Evolutionary conservation across 2,329 filamentous ascomycete genomes (phyloP).

Genomic region (Penicillium sp.): DNA sequence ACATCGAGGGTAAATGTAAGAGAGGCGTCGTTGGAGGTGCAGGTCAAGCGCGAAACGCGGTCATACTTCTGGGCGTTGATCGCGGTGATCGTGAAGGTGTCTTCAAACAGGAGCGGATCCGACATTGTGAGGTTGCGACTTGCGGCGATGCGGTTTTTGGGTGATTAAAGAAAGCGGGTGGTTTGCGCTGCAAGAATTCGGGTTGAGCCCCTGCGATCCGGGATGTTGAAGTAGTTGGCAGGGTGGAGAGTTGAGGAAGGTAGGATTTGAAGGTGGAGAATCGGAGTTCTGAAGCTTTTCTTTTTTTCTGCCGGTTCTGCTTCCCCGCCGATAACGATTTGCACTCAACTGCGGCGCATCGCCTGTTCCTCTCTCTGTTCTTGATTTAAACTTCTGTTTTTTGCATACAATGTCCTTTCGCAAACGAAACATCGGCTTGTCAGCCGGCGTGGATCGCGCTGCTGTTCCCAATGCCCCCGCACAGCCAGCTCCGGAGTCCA

Average conservation of each 20-base stretch:
- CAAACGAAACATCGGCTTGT: slow-evolving; percentile 62
- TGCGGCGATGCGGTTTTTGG: slow-evolving; percentile 11
- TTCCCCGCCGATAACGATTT: slow-evolving; percentile 26
- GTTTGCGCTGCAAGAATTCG: neutral
- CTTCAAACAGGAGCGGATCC: slow-evolving; percentile 91
- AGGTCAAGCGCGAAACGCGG: slow-evolving; percentile 82
- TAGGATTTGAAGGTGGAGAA: slow-evolving; percentile 16
- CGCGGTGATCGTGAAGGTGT: slow-evolving; percentile 77
- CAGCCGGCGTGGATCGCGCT: slow-evolving; percentile 39
- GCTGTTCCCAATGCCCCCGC: slow-evolving; percentile 27
- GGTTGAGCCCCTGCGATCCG: neutral
- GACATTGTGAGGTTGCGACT: slow-evolving; percentile 56
- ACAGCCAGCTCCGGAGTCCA: slow-evolving; percentile 33
- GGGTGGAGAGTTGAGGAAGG: slow-evolving; percentile 9
- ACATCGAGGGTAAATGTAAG: slow-evolving; percentile 84
- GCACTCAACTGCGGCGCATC: slow-evolving; percentile 4
- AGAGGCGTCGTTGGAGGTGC: slow-evolving; percentile 69
- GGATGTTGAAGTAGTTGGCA: neutral
- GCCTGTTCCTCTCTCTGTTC: neutral
- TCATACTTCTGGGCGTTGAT: slow-evolving; percentile 90
- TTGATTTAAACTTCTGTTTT: neutral
- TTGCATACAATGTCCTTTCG: slow-evolving; percentile 60
- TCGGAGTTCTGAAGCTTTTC: slow-evolving; percentile 27
- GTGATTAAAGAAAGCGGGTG: neutral
- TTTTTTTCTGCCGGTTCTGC: slow-evolving; percentile 29